A percentile compares a stretch with the other conserved stretches of the same genome.
Conservation (phyloP, 73 alveolate genomes). For the Paramecium primaurelia region DNA sequence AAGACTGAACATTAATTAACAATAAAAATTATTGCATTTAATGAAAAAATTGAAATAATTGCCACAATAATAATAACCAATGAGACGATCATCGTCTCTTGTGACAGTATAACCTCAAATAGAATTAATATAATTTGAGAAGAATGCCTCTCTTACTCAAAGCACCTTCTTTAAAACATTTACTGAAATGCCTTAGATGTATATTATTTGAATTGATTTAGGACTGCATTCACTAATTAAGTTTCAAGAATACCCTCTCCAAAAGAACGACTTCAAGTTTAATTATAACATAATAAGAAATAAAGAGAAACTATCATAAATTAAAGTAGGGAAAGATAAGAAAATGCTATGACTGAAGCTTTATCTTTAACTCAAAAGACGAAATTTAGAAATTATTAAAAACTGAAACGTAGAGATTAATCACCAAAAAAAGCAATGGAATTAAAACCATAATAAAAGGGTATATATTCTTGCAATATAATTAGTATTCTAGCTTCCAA, state of each 20-base stretch:
- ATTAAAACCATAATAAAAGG: neutral
- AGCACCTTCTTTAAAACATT: slow-evolving; percentile 6
- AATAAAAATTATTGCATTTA: slow-evolving; percentile 4
- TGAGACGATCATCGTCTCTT: neutral
- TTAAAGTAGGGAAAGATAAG: neutral
- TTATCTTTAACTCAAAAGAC: neutral
- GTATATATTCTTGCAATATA: neutral
- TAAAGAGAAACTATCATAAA: neutral
- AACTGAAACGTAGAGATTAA: neutral
- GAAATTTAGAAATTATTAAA: neutral
- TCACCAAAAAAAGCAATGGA: neutral
- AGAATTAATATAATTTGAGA: neutral
- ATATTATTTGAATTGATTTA: neutral
- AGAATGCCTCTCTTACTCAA: neutral
- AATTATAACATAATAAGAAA: neutral
- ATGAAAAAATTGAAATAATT: neutral
- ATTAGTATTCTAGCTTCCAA: neutral
- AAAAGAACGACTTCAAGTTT: neutral
- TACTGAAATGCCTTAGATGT: neutral
- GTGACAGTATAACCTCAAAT: neutral
- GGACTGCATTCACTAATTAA: neutral
- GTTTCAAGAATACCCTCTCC: neutral
- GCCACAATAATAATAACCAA: neutral
- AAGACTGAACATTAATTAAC: neutral
- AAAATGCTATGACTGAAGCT: neutral